Conservation (phyloP, 2,329 filamentous ascomycete genomes). For the Monilinia fructigena region DNA sequence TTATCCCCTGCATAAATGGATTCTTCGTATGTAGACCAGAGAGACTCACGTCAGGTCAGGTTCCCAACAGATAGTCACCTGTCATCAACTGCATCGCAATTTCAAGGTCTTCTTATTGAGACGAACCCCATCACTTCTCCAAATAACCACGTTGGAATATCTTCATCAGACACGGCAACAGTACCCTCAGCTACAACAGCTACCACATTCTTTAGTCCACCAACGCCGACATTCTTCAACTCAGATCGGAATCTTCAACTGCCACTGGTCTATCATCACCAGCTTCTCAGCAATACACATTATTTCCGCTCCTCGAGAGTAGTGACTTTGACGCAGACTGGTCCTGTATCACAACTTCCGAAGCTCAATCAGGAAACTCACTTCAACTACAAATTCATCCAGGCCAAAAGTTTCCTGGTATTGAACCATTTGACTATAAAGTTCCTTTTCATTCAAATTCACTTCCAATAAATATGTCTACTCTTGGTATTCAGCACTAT, state of each 20-base stretch:
- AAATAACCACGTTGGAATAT: slow-evolving; percentile 29
- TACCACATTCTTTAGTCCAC: slow-evolving; percentile 21
- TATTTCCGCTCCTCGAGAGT: slow-evolving; percentile 37
- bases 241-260: slow-evolving; percentile 14
- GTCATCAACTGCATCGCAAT: slow-evolving; percentile 36
- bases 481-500: slow-evolving; percentile 39
- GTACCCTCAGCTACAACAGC: slow-evolving; percentile 25
- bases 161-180: slow-evolving; percentile 31
- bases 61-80: slow-evolving; percentile 39
- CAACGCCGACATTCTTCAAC: slow-evolving; percentile 23
- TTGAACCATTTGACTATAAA: slow-evolving; percentile 25
- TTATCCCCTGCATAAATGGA: slow-evolving; percentile 35
- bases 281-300: slow-evolving; percentile 33
- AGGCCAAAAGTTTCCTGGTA: slow-evolving; percentile 30
- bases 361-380: slow-evolving; percentile 32
- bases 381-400: slow-evolving; percentile 36
- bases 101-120: slow-evolving; percentile 37
- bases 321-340: slow-evolving; percentile 37
- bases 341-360: slow-evolving; percentile 33
- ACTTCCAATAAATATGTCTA: slow-evolving; percentile 30
- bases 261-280: slow-evolving; percentile 26
- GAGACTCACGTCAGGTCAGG: slow-evolving; percentile 40
- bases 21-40: slow-evolving; percentile 39
- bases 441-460: slow-evolving; percentile 26
- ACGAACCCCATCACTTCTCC: slow-evolving; percentile 27